Base-by-base conservation (phyloP, 2,329 filamentous ascomycete genomes). In the Fusarium euwallaceae region DNA sequence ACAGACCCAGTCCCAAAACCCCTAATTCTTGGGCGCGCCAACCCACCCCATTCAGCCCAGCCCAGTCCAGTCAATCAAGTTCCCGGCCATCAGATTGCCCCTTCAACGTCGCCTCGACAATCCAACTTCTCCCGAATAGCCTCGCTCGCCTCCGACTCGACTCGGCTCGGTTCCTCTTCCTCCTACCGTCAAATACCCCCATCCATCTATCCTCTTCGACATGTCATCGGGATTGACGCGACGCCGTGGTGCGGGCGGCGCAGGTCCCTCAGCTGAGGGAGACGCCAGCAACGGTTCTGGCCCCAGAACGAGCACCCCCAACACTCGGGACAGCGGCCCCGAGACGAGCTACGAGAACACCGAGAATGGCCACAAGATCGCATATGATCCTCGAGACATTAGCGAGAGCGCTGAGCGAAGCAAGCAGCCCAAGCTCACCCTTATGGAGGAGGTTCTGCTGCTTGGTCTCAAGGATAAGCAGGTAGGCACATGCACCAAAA, bases 401-500 rank as follows among this genome's bases (percentile, higher is more conserved):
- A 97, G 93, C 86, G 97, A 99, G 88, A 98, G 92, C 84, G 95
- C 93, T 78, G 97, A 99, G 88, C 89, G 97, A 83, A 97, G 91
- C 89, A 98, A 98, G 87, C 96, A 98, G 87, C 97, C 97, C 58
- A 99, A 98, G 88, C 88, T 99, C 82, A 99, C 97, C 43, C 88
- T 99, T 82, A 99, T 99, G 97, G 97, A 99, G 87, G 97, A 99
- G 86, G 93, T 99, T 64, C 88, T 99, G 81, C 88, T 99, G 80
- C 90, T 99, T 85, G 97, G 97, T 12, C 87, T 99, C 80, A 99
- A 99, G 86, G 97, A 99, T 86, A 99, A 98, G 88, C 97, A 99
- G 92, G 95, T 98, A 87, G 59, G 71, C 71, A 71, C 64, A 70
- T 41, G 48, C 53, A 70, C 37, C 61, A 51, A 56, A 62, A 41